Evolutionary conservation across 495 filamentous ascomycete genomes (phyloP), one percentile per base, ranked within the genome.

Genomic region (Aspergillus heteromorphus): DNA sequence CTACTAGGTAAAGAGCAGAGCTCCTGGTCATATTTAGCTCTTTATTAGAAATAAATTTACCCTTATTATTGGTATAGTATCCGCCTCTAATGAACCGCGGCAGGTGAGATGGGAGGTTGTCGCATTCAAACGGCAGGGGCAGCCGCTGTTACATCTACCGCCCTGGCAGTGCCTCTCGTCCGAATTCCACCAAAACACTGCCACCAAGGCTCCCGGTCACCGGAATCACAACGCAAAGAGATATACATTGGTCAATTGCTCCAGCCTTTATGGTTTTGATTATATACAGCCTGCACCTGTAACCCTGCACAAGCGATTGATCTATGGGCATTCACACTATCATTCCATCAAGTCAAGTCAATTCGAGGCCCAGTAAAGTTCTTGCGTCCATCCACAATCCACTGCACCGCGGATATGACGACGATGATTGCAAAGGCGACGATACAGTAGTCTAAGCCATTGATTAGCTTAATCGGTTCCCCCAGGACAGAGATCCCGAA

Each of bases 341-440:
- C 25, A n/a, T 13, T 41, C 9, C 20, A 20, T 23, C 17, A 20
- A 16, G 5, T 16, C 1, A 80, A 58, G 51, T 83, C 74, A 11
- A 82, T 61, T 0, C 76, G 69, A 0, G 86, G 86, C 1, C 86
- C 87, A 3, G 70, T 79, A 63, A 82, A 90, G 62, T 88, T 85
- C 73, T 83, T 87, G 16, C 83, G 75, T 6, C 87, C 87, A 54
- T 87, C 86, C 14, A 87, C 72, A 55, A 87, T 67, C 85, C 87
- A 91, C 55, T 86, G 84, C 17, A 87, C 59, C 0, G 73, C 65
- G 18, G 83, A 83, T 40, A 91, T 81, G 7, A 87, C 66, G 8
- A 89, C 58, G 13, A 90, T 81, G 40, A 89, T 83, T 13, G 75
- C 78, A 58, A 90, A 88, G 0, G 83, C 87, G 3, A 83, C 86